Evolutionary conservation across 139 green algal genomes (phyloP), one percentile per base, ranked within the genome.

Genomic region (Dunaliella primolecta): DNA sequence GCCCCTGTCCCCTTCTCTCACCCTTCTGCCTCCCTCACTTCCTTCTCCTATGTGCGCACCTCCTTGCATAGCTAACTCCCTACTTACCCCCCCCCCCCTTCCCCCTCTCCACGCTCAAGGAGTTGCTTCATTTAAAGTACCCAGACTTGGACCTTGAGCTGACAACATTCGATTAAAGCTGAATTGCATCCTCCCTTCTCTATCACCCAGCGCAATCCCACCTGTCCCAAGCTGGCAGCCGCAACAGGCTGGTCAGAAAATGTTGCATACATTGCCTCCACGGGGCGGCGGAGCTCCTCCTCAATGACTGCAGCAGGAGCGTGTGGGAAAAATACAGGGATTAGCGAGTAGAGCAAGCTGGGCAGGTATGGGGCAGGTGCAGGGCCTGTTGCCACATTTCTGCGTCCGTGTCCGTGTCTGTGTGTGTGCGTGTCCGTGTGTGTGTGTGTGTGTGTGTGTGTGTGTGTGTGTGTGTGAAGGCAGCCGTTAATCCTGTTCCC

Each of bases 141-240:
- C n/a, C n/a, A n/a, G n/a, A n/a, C n/a, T n/a, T n/a, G n/a, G n/a
- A n/a, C n/a, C n/a, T n/a, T n/a, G n/a, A n/a, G n/a, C n/a, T n/a
- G n/a, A n/a, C n/a, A n/a, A n/a, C n/a, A n/a, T n/a, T n/a, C n/a
- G n/a, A n/a, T n/a, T n/a, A n/a, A n/a, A n/a, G n/a, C n/a, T n/a
- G n/a, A n/a, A n/a, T n/a, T n/a, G n/a, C n/a, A n/a, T n/a, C n/a
- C n/a, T n/a, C n/a, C n/a, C n/a, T n/a, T n/a, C n/a, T n/a, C n/a
- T n/a, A n/a, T n/a, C n/a, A n/a, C n/a, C n/a, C n/a, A 78, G 71
- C 7, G n/a, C 71, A 80, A 2, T 2, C 75, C 27, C 81, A 97
- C 95, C 91, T 98, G 96, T 0, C 96, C 96, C 75, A 99, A 85
- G 37, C 84, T 93, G 3, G 96, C 96, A 15, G 95, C 95, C 36